A percentile compares a stretch with the other conserved stretches of the same genome.
phyloP scores from a whole-genome alignment of 176 grass and related monocot species.

The Carex littledalei region DNA sequence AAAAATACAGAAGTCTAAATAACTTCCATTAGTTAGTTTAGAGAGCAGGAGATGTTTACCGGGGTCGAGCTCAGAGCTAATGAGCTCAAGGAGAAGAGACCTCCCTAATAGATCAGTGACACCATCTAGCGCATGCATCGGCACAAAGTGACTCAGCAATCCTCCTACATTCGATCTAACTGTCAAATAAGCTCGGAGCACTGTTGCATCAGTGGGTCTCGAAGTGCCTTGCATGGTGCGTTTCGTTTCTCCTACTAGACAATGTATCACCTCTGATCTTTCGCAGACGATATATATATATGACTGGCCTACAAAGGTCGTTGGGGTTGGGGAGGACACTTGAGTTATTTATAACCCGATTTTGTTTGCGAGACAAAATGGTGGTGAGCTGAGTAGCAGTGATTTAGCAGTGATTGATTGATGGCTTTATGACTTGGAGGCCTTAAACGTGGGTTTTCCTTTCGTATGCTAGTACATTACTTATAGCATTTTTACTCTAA shows the following conservation, averaged over 20 bases:
- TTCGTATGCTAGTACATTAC: too few species aligned
- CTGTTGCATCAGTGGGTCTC: not conserved
- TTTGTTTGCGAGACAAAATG: not conserved
- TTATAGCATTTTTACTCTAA: too few species aligned
- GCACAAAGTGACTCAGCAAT: constrained; percentile 25
- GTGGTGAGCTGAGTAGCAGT: not conserved
- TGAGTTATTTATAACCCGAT: not conserved
- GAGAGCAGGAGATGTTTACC: constrained; percentile 24
- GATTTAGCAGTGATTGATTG: not conserved
- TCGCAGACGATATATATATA: not conserved
- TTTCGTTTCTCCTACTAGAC: not conserved
- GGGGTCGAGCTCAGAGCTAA: constrained; percentile 53
- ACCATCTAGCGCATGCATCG: constrained; percentile 34
- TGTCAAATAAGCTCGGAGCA: constrained; percentile 38
- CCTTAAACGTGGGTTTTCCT: not conserved
- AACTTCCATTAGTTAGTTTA: not conserved
- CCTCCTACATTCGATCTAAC: constrained; percentile 34
- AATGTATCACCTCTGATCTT: not conserved
- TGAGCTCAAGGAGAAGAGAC: constrained; percentile 58
- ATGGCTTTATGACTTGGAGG: not conserved
- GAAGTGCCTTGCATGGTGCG: not conserved
- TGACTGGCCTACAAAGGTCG: not conserved
- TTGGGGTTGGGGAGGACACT: not conserved
- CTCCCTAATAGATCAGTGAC: constrained; percentile 40
- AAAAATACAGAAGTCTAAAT: not conserved